These are phyloP conservation scores for Amphichorda felina DNA, from an alignment of 2,329 filamentous ascomycete species.

Conservation along the genomic window DNA sequence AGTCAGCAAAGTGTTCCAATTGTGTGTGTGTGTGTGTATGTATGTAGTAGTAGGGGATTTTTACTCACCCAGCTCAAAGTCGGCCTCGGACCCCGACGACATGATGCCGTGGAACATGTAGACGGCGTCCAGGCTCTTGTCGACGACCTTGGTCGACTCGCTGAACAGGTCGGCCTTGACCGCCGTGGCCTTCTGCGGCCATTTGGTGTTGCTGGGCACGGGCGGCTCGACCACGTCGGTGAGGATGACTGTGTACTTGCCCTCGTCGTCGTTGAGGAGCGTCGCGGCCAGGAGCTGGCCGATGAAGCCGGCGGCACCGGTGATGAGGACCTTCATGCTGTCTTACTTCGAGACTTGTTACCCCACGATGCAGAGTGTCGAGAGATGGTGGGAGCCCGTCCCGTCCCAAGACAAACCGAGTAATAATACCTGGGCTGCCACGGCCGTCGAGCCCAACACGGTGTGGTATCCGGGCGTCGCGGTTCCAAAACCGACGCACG, in stretches of 20 bases:
- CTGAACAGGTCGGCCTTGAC: constrained; percentile 13
- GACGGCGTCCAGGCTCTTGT: constrained; percentile 26
- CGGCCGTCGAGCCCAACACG: too few species aligned
- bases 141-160: constrained; percentile 5
- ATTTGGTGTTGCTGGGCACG: constrained; percentile 22
- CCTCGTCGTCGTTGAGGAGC: constrained; percentile 29
- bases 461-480: too few species aligned
- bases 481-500: too few species aligned
- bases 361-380: too few species aligned
- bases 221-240: constrained; percentile 44
- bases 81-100: constrained; percentile 48
- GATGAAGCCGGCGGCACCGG: constrained; percentile 52
- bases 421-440: too few species aligned
- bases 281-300: constrained; percentile 47
- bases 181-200: constrained; percentile 13
- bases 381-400: too few species aligned
- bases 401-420: too few species aligned
- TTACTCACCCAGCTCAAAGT: constrained; percentile 39
- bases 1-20: too few species aligned
- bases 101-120: constrained; percentile 52
- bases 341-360: too few species aligned
- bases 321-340: constrained; percentile 44
- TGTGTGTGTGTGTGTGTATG: neutral
- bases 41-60: neutral
- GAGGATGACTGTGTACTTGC: constrained; percentile 32